Percentiles rank a stretch among this genome's conserved stretches.
Conservation (phyloP, 148 eudicot species). For the Gaultheria prostrata region DNA sequence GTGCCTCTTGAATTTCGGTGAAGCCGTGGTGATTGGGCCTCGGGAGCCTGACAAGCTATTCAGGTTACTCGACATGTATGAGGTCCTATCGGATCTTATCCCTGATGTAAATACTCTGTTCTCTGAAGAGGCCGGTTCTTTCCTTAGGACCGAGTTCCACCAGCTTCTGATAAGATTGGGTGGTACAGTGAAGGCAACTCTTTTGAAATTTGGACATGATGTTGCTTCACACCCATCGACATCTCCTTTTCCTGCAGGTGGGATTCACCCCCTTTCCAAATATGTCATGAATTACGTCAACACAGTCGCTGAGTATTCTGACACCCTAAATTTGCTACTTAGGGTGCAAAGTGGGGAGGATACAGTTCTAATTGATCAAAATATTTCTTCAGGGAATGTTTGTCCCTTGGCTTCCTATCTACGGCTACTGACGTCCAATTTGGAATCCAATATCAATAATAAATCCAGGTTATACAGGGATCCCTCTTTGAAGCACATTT, state of each 20-base stretch:
- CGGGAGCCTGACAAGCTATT: slow-evolving; percentile 65
- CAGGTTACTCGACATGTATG: slow-evolving; percentile 67
- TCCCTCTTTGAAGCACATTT: slow-evolving; percentile 49
- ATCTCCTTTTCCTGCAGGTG: slow-evolving; percentile 52
- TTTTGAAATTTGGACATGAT: slow-evolving; percentile 44
- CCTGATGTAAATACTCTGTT: slow-evolving; percentile 46
- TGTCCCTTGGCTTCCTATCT: slow-evolving; percentile 41
- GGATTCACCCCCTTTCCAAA: slow-evolving; percentile 60
- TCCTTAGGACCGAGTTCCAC: slow-evolving; percentile 47
- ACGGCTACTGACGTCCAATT: slow-evolving; percentile 32
- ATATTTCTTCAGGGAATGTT: neutral
- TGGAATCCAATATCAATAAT: slow-evolving; percentile 54
- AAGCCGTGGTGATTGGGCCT: slow-evolving; percentile 61
- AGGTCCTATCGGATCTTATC: slow-evolving; percentile 41
- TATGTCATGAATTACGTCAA: slow-evolving; percentile 76
- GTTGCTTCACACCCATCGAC: slow-evolving; percentile 47
- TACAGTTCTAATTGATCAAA: neutral
- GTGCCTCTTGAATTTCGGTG: slow-evolving; percentile 69
- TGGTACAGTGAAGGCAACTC: slow-evolving; percentile 45
- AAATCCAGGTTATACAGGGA: slow-evolving; percentile 62
- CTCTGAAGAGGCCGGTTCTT: slow-evolving; percentile 35
- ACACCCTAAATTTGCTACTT: slow-evolving; percentile 56
- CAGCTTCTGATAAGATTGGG: slow-evolving; percentile 46
- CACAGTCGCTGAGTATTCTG: slow-evolving; percentile 37
- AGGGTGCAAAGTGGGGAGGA: slow-evolving; percentile 18